A percentile compares a stretch with the other conserved stretches of the same genome.
Conservation (phyloP, 2,329 filamentous ascomycete genomes). For the Rutstroemia sp. region DNA sequence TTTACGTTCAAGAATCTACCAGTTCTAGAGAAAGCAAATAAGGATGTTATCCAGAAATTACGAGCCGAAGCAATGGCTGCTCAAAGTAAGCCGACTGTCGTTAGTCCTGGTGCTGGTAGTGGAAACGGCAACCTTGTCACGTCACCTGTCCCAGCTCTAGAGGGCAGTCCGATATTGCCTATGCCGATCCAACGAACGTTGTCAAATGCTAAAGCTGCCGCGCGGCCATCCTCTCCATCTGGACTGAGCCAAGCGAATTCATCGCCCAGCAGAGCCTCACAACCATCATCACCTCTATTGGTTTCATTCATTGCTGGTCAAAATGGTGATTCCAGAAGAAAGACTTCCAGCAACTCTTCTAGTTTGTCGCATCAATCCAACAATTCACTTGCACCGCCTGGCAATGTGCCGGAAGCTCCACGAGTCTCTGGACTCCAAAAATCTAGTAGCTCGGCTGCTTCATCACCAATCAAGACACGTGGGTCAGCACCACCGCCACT, state of each 20-base stretch:
- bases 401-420: conserved; percentile 64
- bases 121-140: conserved; percentile 19
- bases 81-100: conserved; percentile 42
- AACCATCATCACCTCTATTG: conserved; percentile 83
- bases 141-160: conserved; percentile 63
- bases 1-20: conserved; percentile 97
- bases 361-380: conserved; percentile 73
- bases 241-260: conserved; percentile 71
- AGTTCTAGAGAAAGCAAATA: conserved; percentile 95
- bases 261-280: conserved; percentile 79
- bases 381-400: conserved; percentile 57
- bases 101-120: conserved; percentile 17
- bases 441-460: conserved; percentile 44
- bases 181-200: conserved; percentile 75
- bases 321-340: conserved; percentile 69
- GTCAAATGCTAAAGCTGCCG: conserved; percentile 71
- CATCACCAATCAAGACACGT: conserved; percentile 51
- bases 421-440: conserved; percentile 56
- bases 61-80: conserved; percentile 78
- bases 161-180: conserved; percentile 77
- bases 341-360: conserved; percentile 86
- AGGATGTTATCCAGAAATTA: conserved; percentile 95
- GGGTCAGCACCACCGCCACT: conserved; percentile 38
- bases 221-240: conserved; percentile 82
- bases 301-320: conserved; percentile 89